These are phyloP conservation scores for Xylariaceae sp. DNA, from an alignment of 2,329 filamentous ascomycete genomes.

Conservation along the genomic window DNA sequence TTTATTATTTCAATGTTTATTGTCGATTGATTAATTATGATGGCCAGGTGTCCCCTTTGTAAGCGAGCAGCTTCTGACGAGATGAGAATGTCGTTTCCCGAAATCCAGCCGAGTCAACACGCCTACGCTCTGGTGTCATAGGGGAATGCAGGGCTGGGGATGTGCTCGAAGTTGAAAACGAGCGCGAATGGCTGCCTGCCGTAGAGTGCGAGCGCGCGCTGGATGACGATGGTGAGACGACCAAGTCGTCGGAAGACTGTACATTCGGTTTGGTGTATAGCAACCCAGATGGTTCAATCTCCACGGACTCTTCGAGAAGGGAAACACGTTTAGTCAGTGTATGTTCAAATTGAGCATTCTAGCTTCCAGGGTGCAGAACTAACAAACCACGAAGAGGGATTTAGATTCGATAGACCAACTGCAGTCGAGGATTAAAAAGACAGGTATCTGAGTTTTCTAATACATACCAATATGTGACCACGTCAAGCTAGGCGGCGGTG, in stretches of 20 bases:
- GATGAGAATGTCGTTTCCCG: slow-evolving; percentile 27
- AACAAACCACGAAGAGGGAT: neutral
- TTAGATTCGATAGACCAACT: neutral
- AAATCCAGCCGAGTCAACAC: slow-evolving; percentile 23
- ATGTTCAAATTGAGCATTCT: neutral
- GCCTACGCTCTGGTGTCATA: slow-evolving; percentile 21
- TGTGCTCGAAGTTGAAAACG: slow-evolving; percentile 25
- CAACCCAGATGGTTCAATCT: slow-evolving; percentile 27
- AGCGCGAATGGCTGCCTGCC: slow-evolving; percentile 13
- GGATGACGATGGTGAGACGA: slow-evolving; percentile 24
- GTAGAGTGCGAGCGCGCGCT: slow-evolving; percentile 24
- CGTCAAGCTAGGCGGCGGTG: slow-evolving; percentile 16
- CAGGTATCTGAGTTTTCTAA: neutral
- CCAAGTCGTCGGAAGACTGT: slow-evolving; percentile 15
- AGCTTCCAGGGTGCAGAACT: neutral
- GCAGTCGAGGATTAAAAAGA: neutral
- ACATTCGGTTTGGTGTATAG: slow-evolving; percentile 18
- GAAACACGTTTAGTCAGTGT: neutral
- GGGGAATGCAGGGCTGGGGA: slow-evolving; percentile 12
- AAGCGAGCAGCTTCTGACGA: slow-evolving; percentile 21
- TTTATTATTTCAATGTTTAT: neutral
- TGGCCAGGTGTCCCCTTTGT: slow-evolving; percentile 18
- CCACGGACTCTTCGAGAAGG: slow-evolving; percentile 16
- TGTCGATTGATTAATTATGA: neutral
- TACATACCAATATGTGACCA: slow-evolving; percentile 26